These are phyloP conservation scores for Acacia crassicarpa DNA, from an alignment of 306 rosid genomes.

Conservation along the genomic window DNA sequence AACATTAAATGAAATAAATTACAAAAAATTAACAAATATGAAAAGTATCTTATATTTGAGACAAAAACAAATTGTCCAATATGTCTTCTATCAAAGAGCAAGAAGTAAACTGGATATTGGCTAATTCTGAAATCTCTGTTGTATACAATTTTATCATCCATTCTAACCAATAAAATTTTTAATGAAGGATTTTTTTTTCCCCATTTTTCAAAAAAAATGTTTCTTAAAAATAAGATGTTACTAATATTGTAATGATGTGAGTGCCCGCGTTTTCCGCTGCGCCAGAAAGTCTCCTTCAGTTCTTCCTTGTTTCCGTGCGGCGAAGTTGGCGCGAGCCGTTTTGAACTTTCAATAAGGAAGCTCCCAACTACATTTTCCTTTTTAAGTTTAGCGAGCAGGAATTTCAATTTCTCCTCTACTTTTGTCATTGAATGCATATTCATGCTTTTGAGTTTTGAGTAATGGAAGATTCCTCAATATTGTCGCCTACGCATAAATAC, in stretches of 20 bases:
- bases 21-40: no score
- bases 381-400: background rate
- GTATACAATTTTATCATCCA: no score
- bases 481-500: slow-evolving; percentile 43
- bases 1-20: no score
- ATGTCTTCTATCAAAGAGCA: no score
- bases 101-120: no score
- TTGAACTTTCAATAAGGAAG: slow-evolving; percentile 37
- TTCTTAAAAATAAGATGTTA: no score
- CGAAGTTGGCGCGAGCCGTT: slow-evolving; percentile 18
- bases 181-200: no score
- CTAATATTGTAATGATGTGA: background rate
- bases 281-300: slow-evolving; percentile 29
- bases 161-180: no score
- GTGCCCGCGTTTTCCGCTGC: slow-evolving; percentile 34
- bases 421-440: background rate
- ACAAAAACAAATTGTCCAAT: no score
- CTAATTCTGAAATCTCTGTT: no score
- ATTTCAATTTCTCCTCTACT: background rate
- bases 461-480: slow-evolving; percentile 41
- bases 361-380: background rate
- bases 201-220: no score
- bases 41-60: no score
- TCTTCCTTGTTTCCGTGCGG: slow-evolving; percentile 22
- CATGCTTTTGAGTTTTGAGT: background rate